Conservation (phyloP, 257 asterid species). For the Nicotiana sylvestris region DNA sequence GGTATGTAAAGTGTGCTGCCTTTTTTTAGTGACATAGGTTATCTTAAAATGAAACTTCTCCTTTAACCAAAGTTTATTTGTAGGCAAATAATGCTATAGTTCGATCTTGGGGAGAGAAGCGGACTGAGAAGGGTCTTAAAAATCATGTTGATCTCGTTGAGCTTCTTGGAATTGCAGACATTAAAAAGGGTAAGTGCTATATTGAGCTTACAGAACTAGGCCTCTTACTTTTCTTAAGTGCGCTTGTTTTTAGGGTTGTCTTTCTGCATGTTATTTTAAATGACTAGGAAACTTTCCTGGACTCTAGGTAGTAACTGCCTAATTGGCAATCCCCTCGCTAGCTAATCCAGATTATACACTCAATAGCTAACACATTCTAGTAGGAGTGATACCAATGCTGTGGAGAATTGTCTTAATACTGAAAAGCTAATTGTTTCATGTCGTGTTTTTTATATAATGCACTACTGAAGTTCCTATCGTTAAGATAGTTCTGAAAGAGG, state of each 20-base stretch:
- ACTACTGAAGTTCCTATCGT: not conserved
- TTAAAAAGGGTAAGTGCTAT: constrained; percentile 49
- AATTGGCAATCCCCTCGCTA: not conserved
- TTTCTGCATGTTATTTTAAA: not conserved
- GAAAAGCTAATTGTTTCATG: not conserved
- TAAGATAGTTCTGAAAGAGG: not conserved
- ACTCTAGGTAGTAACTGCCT: not conserved
- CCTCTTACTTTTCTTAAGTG: not conserved
- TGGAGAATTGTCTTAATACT: not conserved
- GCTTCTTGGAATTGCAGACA: constrained; percentile 90
- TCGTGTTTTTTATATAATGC: not conserved
- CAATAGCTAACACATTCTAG: not conserved
- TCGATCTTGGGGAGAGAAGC: constrained; percentile 80
- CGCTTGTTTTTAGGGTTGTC: not conserved
- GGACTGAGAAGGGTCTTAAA: constrained; percentile 68
- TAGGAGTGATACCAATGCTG: not conserved
- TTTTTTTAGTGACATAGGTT: not conserved
- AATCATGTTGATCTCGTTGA: constrained; percentile 94
- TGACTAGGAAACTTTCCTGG: not conserved
- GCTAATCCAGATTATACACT: not conserved
- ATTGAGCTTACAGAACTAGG: not conserved
- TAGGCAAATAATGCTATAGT: constrained; percentile 67
- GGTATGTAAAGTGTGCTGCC: constrained; percentile 32
- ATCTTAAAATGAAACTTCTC: not conserved
- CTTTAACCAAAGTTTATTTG: constrained; percentile 10